Evolutionary conservation across 306 rosid genomes (phyloP).

Genomic region (Abrus pulchellus): DNA sequence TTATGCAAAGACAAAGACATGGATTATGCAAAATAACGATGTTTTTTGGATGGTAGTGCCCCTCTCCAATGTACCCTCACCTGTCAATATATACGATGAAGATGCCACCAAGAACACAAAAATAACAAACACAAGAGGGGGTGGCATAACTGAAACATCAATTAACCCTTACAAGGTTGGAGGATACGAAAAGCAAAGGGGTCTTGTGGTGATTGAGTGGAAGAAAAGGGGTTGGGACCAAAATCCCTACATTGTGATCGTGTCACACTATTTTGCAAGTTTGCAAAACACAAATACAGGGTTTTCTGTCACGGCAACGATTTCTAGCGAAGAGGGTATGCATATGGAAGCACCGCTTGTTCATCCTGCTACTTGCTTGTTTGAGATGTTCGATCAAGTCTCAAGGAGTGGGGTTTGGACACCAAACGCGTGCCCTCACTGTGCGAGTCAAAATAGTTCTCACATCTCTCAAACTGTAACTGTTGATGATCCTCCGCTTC

Average conservation of each 20-base stretch:
- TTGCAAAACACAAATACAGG: background rate
- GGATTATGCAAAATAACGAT: background rate
- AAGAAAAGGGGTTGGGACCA: background rate
- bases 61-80: too few relatives aligned
- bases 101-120: background rate
- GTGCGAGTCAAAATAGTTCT: background rate
- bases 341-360: background rate
- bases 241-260: background rate
- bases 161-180: background rate
- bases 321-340: background rate
- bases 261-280: background rate
- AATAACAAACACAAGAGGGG: background rate
- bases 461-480: too few relatives aligned
- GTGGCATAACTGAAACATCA: background rate
- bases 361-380: background rate
- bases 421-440: background rate
- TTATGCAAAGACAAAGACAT: background rate
- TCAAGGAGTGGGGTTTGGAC: background rate
- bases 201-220: background rate
- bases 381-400: background rate
- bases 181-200: background rate
- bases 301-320: background rate
- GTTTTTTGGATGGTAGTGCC: background rate
- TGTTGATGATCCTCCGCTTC: too few relatives aligned
- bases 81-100: background rate